Base-by-base conservation (phyloP, 2,329 filamentous ascomycete genomes). In the Ophiostoma sp. region DNA sequence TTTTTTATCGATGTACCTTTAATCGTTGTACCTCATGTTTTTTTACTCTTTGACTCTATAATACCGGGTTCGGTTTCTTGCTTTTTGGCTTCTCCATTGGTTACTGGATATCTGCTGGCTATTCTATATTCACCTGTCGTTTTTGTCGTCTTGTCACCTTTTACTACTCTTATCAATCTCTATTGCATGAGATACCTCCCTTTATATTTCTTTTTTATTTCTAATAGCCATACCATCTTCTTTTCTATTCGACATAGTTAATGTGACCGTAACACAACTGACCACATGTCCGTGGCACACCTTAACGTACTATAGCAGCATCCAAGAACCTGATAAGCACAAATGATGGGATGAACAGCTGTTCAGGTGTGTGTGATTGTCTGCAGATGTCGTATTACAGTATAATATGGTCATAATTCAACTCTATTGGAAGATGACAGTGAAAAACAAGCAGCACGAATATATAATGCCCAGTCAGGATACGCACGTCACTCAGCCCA, bases 91-190 rank as follows among this genome's bases (percentile, higher is more conserved):
- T 65, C 23, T 54, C 57, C 13, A 60, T 33, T 33, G 41, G 64
- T 70, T 65, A 67, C 35, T 67, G n/a, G 68, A 70, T 48, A 39
- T 57, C 36, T 62, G 57, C 48, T 44, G 15, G 27, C 35, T 23
- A 4, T 52, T 57, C n/a, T 57, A 48, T 70, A 52, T 39, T 3
- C 33, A 57, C 39, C 57, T 67, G 57, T 57, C 62, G n/a, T 27
- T 66, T 44, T 27, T 35, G 15, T 67, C 17, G 15, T 23, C 10
- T 57, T 41, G 39, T 41, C 15, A 3, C 39, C 15, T 41, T 48
- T 31, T 1, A 11, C 11, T 39, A 20, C 41, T 20, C 44, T 48
- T 20, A 7, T 20, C 15, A 15, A 44, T 48, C 15, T 64, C 17
- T 52, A 31, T 39, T n/a, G 27, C 31, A 20, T 27, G 36, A 41